Conservation (phyloP, 192 early-diverging fungal genomes). For the Entophlyctis helioformis region DNA sequence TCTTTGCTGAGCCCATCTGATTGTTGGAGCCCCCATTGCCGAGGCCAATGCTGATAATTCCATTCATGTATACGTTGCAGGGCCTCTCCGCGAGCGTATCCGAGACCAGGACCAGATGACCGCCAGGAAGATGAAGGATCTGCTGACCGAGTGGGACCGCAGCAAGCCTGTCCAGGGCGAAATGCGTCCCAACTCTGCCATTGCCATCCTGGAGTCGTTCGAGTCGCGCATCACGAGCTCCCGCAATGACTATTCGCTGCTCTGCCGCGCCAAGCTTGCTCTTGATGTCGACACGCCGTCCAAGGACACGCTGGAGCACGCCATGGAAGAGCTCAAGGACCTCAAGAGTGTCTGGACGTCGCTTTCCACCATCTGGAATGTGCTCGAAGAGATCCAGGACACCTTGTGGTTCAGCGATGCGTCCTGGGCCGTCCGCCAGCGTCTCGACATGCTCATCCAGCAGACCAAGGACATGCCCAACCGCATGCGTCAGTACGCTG, state of each 20-base stretch:
- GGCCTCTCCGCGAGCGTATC: too few relatives aligned
- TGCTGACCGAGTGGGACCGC: slow-evolving; percentile 86
- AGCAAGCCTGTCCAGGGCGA: slow-evolving; percentile 91
- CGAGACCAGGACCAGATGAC: slow-evolving; percentile 88
- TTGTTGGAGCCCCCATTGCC: too few relatives aligned
- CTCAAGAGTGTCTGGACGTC: slow-evolving; percentile 88
- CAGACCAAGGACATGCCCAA: slow-evolving; percentile 89
- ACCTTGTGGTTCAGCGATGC: slow-evolving; percentile 74
- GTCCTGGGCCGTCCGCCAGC: slow-evolving; percentile 81
- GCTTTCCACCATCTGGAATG: slow-evolving; percentile 70
- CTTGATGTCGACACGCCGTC: slow-evolving; percentile 65
- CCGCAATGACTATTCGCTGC: slow-evolving; percentile 75
- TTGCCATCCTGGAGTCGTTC: slow-evolving; percentile 69
- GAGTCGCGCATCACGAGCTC: slow-evolving; percentile 69
- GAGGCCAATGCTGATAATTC: too few relatives aligned
- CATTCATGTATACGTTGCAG: too few relatives aligned
- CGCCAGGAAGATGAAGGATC: slow-evolving; percentile 69
- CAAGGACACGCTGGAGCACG: slow-evolving; percentile 64
- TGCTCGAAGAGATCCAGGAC: slow-evolving; percentile 75
- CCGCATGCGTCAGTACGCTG: slow-evolving; percentile 93
- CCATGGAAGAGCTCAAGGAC: slow-evolving; percentile 85
- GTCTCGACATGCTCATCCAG: slow-evolving; percentile 67
- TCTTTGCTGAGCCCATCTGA: too few relatives aligned
- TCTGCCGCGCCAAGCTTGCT: slow-evolving; percentile 86
- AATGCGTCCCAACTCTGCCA: slow-evolving; percentile 74